Base-by-base conservation (phyloP, 495 filamentous ascomycete species). In the Apodospora peruviana region DNA sequence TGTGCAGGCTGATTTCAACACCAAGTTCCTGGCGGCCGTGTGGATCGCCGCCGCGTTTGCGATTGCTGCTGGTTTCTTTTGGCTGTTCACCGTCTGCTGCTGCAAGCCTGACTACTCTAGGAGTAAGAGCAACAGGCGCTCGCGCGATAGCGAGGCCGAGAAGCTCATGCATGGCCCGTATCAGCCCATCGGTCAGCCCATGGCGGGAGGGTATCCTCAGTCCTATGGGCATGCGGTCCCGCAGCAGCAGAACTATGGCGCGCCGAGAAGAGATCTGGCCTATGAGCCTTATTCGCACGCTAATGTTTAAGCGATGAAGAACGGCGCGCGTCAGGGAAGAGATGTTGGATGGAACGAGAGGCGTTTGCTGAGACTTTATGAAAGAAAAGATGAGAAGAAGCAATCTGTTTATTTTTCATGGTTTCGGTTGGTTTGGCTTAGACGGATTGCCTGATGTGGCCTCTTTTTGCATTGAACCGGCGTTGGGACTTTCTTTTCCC, bases 11-110 rank as follows among this genome's bases (percentile, higher is more conserved):
- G 62, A 59, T 35, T 70, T 91, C 58, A 86, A 88, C 64, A 79
- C 59, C 40, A 73, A 76, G 56, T 90, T 86, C 66, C 80, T 86
- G 48, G 76, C 76, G 20, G 67, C 78, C 4, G 78, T 82, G 41
- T 97, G 91, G 91, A 66, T 96, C 41, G 84, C 83, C 41, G 85
- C 83, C 10, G 85, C 75, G 25, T 93, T 94, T 65, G 81, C 85
- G 39, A 56, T 89, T 19, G 87, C 61, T 40, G 82, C 82, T 12
- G 76, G 76, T 48, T 56, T 95, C 57, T 96, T 95, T 84, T 97
- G 91, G 91, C 72, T 87, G 55, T 81, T 95, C 67, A 88, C 82
- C 67, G 75, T 82, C 47, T 96, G 91, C 85, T 96, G 91, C 82
- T 96, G 91, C 75, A 59, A 65, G 43, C 70, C 67, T 40, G 71